A percentile compares a stretch with the other conserved stretches of the same genome.
phyloP scores from a whole-genome alignment of 257 asterid genomes.

The Jaltomata sinuosa region DNA sequence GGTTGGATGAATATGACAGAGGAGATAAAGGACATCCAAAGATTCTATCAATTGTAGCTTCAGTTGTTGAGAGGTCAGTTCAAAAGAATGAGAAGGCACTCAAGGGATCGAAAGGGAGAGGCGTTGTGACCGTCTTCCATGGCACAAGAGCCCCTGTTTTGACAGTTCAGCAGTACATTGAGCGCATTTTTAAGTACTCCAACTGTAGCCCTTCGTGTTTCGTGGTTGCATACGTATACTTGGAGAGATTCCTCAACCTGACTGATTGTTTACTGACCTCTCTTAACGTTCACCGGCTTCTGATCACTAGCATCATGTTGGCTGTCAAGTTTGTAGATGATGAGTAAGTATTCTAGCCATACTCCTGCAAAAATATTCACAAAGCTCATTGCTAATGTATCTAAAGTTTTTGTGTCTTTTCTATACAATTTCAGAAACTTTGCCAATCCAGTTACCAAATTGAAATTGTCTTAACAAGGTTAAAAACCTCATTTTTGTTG shows the following conservation, averaged over 20 bases:
- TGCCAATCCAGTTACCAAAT: background rate
- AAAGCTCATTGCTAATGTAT: background rate
- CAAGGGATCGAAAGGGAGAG: constrained; percentile 15
- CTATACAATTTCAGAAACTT: background rate
- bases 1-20: constrained; percentile 6
- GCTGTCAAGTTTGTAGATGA: constrained; percentile 36
- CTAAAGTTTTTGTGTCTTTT: background rate
- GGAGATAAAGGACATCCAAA: constrained; percentile 13
- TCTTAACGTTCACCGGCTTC: constrained; percentile 33
- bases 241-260: constrained; percentile 25
- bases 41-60: constrained; percentile 17
- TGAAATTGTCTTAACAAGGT: background rate
- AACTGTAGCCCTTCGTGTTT: constrained; percentile 32
- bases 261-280: constrained; percentile 15
- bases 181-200: constrained; percentile 34
- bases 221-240: constrained; percentile 31
- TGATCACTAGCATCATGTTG: constrained; percentile 23
- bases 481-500: no score
- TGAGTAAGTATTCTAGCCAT: constrained; percentile 12
- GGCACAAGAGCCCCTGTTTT: constrained; percentile 30
- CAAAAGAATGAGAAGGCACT: constrained; percentile 20
- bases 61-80: constrained; percentile 21
- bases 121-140: constrained; percentile 12
- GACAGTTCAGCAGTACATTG: constrained; percentile 27
- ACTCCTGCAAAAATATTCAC: background rate